Conservation (phyloP, 2,329 filamentous ascomycete genomes). For the Microcera coccophila region DNA sequence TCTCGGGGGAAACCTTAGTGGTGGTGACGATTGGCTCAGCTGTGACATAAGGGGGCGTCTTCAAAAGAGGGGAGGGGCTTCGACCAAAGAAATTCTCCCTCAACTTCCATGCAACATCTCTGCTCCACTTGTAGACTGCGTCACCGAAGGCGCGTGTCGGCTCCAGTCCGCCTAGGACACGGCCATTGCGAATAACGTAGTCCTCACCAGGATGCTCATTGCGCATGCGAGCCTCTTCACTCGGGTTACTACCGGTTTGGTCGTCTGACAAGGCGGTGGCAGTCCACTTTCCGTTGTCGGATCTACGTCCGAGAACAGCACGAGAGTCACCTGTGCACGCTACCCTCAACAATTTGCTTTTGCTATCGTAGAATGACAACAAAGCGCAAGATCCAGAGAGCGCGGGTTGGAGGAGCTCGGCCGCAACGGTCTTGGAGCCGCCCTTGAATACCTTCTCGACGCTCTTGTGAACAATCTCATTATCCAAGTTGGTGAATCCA, state of each 20-base stretch:
- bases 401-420: slow-evolving; percentile 86
- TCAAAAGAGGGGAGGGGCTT: slow-evolving; percentile 69
- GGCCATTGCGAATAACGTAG: slow-evolving; percentile 80
- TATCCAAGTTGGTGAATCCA: slow-evolving; percentile 81
- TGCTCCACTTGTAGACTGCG: slow-evolving; percentile 93
- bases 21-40: slow-evolving; percentile 93
- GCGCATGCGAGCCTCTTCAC: slow-evolving; percentile 77
- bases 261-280: slow-evolving; percentile 87
- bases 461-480: slow-evolving; percentile 92
- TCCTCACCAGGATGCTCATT: slow-evolving; percentile 86
- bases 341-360: slow-evolving; percentile 81
- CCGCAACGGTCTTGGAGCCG: slow-evolving; percentile 84
- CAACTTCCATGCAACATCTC: slow-evolving; percentile 76
- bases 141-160: slow-evolving; percentile 94
- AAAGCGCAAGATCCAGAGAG: slow-evolving; percentile 96
- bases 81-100: slow-evolving; percentile 85
- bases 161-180: slow-evolving; percentile 87
- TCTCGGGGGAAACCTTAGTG: slow-evolving; percentile 82
- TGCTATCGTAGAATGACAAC: slow-evolving; percentile 91
- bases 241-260: slow-evolving; percentile 85
- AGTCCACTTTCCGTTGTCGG: slow-evolving; percentile 80
- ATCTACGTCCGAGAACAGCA: slow-evolving; percentile 81
- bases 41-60: slow-evolving; percentile 94
- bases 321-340: slow-evolving; percentile 96
- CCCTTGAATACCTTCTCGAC: slow-evolving; percentile 87